Base-by-base conservation (phyloP, 257 asterid species). In the Solanum gracilifrons region DNA sequence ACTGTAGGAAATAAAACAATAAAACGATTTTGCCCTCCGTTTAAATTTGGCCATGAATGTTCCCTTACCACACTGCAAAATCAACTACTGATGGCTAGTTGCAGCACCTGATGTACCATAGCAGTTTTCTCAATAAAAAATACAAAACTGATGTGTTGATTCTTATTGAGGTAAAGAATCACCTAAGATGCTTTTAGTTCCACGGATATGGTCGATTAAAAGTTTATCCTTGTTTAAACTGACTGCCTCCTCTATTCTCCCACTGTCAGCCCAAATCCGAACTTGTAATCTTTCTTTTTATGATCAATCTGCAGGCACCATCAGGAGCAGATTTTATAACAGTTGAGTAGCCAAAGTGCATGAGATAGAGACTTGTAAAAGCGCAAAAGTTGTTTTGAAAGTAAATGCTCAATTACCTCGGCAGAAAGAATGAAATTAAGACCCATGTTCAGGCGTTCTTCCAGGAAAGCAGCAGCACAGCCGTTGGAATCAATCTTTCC, bases 401-500 rank as follows among this genome's bases (percentile, higher is more conserved):
- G 82, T 74, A 36, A 35, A 74, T 36, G 82, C 31, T 74, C 51
- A 74, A 27, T 21, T 64, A 87, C 89, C 89, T 64, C 89, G 16
- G 89, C 89, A n/a, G 89, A 87, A n/a, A 87, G 71, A 20, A 87
- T 66, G 29, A 87, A 87, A 62, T 87, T 87, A n/a, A 87, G 66
- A 23, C 89, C 89, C 89, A 80, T 80, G 76, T 87, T 87, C 37
- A 87, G 39, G 32, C 86, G 89, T 48, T 87, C 89, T 87, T 87
- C 89, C 80, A 87, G 46, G n/a, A 87, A 87, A 87, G 89, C 86
- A 80, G 89, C 9, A 77, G 51, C 75, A 69, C 89, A 87, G 55
- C 89, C 89, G 23, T 46, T 87, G 89, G 86, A 79, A 66, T 87
- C 89, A 31, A 87, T 80, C 82, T 87, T 87, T 68, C 89, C 89